Conservation (phyloP, 129 eudicot species). For the Calendula officinalis region DNA sequence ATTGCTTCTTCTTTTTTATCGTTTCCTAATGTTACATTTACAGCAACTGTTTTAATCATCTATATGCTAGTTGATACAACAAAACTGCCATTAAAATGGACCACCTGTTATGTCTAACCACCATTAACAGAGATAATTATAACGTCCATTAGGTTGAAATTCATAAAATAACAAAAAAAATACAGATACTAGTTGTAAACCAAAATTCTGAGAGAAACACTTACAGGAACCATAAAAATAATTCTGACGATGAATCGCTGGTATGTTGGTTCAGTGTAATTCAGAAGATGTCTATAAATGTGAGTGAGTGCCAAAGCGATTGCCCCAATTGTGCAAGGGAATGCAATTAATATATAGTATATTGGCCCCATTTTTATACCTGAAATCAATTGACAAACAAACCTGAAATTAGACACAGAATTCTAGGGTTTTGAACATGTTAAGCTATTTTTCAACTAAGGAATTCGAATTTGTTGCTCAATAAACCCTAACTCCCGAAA, state of each 20-base stretch:
- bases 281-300: slow-evolving; percentile 71
- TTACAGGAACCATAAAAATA: slow-evolving; percentile 93
- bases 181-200: too few species aligned
- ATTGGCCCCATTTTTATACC: slow-evolving; percentile 58
- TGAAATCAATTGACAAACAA: not conserved
- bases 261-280: slow-evolving; percentile 85
- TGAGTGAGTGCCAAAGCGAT: slow-evolving; percentile 62
- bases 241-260: slow-evolving; percentile 91
- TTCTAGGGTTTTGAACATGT: slow-evolving; percentile 27
- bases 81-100: too few species aligned
- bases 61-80: too few species aligned
- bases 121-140: too few species aligned
- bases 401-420: slow-evolving; percentile 10
- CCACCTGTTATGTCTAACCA: too few species aligned
- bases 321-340: slow-evolving; percentile 87
- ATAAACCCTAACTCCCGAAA: slow-evolving; percentile 22
- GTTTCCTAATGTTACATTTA: too few species aligned
- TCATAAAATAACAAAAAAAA: too few species aligned
- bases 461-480: slow-evolving; percentile 3
- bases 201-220: slow-evolving; percentile 9
- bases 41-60: too few species aligned
- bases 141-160: too few species aligned
- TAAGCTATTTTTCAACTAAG: not conserved
- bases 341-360: slow-evolving; percentile 53
- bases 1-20: too few species aligned